Conservation (phyloP, 768 basidiomycete species). For the Lactarius quietus region DNA sequence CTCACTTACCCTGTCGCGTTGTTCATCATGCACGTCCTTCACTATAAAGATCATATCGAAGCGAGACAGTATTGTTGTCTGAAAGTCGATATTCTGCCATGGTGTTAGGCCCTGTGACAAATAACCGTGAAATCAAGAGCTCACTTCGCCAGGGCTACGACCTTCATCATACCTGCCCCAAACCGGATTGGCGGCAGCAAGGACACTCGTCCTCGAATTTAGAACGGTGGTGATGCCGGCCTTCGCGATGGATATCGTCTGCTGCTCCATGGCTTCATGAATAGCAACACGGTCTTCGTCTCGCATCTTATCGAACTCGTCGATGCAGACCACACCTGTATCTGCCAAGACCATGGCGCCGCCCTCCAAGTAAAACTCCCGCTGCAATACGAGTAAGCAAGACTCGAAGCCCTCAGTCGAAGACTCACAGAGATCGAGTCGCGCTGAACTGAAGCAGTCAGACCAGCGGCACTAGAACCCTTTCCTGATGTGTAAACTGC, state of each 20-base stretch:
- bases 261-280: slow-evolving; percentile 99
- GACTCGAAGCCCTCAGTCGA: neutral
- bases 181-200: slow-evolving; percentile 97
- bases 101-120: neutral
- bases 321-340: slow-evolving; percentile 97
- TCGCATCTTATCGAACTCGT: slow-evolving; percentile 99
- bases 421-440: slow-evolving; percentile 79
- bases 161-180: slow-evolving; percentile 98
- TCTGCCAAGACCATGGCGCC: slow-evolving; percentile 99
- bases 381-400: slow-evolving; percentile 42
- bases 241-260: slow-evolving; percentile 98
- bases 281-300: slow-evolving; percentile 99
- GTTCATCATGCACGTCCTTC: slow-evolving; percentile 95
- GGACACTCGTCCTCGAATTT: slow-evolving; percentile 92
- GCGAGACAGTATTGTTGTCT: slow-evolving; percentile 95
- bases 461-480: slow-evolving; percentile 96
- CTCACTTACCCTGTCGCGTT: slow-evolving; percentile 71
- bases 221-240: slow-evolving; percentile 98
- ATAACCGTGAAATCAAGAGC: neutral
- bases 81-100: slow-evolving; percentile 87
- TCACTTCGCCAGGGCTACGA: slow-evolving; percentile 89
- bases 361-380: slow-evolving; percentile 98
- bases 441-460: slow-evolving; percentile 95
- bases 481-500: slow-evolving; percentile 99
- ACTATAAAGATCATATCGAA: slow-evolving; percentile 99